These are phyloP conservation scores for Phylloporus arenicola DNA, from an alignment of 768 basidiomycete species.

Conservation along the genomic window DNA sequence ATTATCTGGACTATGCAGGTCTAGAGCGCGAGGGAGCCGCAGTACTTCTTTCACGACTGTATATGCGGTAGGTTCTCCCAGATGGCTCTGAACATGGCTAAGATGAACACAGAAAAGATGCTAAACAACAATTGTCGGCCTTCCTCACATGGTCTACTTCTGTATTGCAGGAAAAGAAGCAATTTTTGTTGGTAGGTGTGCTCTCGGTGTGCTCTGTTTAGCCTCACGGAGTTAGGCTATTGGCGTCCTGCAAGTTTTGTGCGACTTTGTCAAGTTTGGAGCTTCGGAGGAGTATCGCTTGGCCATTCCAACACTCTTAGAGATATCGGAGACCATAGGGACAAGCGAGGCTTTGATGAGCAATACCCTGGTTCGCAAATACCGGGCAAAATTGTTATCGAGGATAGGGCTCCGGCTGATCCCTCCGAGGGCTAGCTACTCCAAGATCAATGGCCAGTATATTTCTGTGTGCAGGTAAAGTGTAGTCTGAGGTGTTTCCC, in stretches of 20 bases:
- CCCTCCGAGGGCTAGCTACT: conserved; percentile 38
- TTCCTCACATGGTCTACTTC: conserved; percentile 49
- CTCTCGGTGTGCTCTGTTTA: neutral
- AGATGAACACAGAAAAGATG: conserved; percentile 49
- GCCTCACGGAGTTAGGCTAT: conserved; percentile 44
- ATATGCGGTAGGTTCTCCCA: conserved; percentile 54
- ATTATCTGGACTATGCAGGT: conserved; percentile 61
- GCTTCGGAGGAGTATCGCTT: conserved; percentile 48
- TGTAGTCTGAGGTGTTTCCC: conserved; percentile 12
- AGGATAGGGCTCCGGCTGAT: conserved; percentile 60
- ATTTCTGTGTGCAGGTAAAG: conserved; percentile 21
- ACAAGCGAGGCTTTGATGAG: conserved; percentile 35
- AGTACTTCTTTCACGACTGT: conserved; percentile 73
- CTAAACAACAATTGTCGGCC: conserved; percentile 38
- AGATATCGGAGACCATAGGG: conserved; percentile 41
- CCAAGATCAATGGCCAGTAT: conserved; percentile 40
- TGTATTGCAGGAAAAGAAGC: conserved; percentile 34
- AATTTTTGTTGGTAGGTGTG: conserved; percentile 47
- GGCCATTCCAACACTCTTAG: conserved; percentile 40
- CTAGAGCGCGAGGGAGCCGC: conserved; percentile 83
- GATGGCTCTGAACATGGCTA: conserved; percentile 2
- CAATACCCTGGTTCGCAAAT: conserved; percentile 69
- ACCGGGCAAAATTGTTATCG: conserved; percentile 60
- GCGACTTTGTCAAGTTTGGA: conserved; percentile 63
- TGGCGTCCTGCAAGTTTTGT: conserved; percentile 63